These are phyloP conservation scores for Myxozyma melibiosi DNA, from an alignment of 805 yeast species.

Conservation along the genomic window DNA sequence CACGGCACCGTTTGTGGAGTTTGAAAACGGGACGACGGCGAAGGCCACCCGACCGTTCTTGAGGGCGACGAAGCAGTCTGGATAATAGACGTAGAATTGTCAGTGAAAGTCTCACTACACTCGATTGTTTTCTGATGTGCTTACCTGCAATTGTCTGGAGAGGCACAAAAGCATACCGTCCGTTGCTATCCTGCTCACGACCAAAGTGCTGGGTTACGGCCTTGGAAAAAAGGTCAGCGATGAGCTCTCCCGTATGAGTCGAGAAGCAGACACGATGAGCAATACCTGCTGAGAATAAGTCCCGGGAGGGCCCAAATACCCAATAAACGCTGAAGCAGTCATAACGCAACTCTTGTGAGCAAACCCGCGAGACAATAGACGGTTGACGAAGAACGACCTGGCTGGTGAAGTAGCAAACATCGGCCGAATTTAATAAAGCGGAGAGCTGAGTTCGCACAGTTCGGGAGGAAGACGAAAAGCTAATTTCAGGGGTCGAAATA, in stretches of 20 bases:
- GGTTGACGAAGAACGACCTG: no score
- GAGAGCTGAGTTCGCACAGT: no score
- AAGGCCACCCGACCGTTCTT: slow-evolving; percentile 55
- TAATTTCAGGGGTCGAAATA: no score
- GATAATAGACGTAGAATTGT: no score
- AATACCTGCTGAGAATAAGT: slow-evolving; percentile 87
- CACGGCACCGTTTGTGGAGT: slow-evolving; percentile 94
- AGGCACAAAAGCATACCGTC: slow-evolving; percentile 35
- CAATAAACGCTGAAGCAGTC: slow-evolving; percentile 4
- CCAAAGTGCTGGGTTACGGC: slow-evolving; percentile 25
- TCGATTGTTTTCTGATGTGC: no score
- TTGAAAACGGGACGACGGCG: slow-evolving; percentile 87
- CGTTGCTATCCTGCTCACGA: neutral
- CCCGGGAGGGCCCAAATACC: slow-evolving; percentile 83
- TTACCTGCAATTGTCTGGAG: slow-evolving; percentile 36
- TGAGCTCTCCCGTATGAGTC: neutral
- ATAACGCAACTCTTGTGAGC: neutral
- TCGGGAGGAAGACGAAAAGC: no score
- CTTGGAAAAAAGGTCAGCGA: slow-evolving; percentile 10
- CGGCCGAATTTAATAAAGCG: no score
- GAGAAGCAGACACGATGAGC: neutral
- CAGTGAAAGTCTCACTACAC: no score
- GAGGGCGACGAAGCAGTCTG: slow-evolving; percentile 64
- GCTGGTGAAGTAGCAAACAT: no score
- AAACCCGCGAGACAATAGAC: no score